phyloP scores from a whole-genome alignment of 176 grass and related monocot species.

The Oryza meridionalis region DNA sequence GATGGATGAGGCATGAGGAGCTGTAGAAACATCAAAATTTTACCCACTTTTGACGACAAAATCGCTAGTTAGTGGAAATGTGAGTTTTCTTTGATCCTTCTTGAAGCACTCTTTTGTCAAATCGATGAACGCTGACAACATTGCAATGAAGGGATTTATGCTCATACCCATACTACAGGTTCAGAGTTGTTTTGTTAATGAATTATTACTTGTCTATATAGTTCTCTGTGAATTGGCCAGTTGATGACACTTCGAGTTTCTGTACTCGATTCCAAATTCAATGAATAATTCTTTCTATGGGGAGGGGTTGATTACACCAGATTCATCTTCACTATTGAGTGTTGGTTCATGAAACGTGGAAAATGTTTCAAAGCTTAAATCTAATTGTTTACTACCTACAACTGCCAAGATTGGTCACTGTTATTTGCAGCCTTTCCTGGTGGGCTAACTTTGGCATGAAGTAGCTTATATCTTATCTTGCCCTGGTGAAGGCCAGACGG shows the following conservation, averaged over 20 bases:
- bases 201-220: not conserved
- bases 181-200: not conserved
- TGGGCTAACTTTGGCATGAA: not conserved
- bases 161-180: not conserved
- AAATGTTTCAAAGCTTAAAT: not conserved
- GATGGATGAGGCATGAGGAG: not conserved
- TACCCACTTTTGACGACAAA: not conserved
- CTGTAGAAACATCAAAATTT: not conserved
- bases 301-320: too few relatives aligned
- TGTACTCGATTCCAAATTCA: too few relatives aligned
- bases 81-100: not conserved
- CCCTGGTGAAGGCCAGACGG: not conserved
- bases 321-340: not conserved
- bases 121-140: not conserved
- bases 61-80: not conserved
- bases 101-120: not conserved
- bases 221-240: not conserved
- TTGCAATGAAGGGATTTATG: not conserved
- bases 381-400: not conserved
- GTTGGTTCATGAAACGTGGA: conserved; percentile 1
- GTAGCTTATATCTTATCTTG: not conserved
- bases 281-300: too few relatives aligned
- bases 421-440: not conserved
- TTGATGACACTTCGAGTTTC: too few relatives aligned
- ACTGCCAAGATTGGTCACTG: not conserved